Conservation (phyloP, 2,329 filamentous ascomycete genomes). For the Akanthomyces uredinophilus region DNA sequence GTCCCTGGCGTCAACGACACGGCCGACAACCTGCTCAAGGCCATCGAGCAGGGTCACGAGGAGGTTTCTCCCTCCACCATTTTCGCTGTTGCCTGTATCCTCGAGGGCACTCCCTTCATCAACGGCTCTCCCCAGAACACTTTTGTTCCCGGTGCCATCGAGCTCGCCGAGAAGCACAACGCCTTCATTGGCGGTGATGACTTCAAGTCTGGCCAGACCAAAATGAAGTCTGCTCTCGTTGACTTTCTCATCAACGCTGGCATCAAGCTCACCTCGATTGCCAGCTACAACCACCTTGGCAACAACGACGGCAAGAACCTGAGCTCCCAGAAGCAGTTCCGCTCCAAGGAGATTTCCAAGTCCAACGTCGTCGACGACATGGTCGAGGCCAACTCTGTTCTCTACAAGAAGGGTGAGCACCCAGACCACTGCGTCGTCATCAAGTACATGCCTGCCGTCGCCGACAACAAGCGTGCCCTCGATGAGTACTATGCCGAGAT, state of each 20-base stretch:
- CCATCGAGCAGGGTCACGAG: constrained; percentile 80
- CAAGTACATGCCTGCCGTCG: constrained; percentile 99
- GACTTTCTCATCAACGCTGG: constrained; percentile 98
- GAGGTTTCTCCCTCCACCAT: constrained; percentile 95
- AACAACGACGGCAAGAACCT: constrained; percentile 99
- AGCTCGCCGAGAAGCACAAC: constrained; percentile 79
- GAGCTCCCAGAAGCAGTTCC: constrained; percentile 96
- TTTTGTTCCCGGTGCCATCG: constrained; percentile 87
- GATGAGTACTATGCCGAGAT: constrained; percentile 99
- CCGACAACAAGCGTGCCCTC: constrained; percentile 96
- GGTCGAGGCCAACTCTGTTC: constrained; percentile 88
- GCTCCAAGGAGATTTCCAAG: constrained; percentile 99
- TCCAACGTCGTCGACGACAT: constrained; percentile 99
- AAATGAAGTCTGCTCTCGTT: constrained; percentile 99
- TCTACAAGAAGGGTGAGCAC: constrained; percentile 90
- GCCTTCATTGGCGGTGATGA: constrained; percentile 96
- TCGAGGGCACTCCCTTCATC: constrained; percentile 91
- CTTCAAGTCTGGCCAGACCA: constrained; percentile 99
- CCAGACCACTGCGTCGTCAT: constrained; percentile 98
- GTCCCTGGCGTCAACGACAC: constrained; percentile 91
- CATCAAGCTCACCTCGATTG: constrained; percentile 97
- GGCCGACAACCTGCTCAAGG: constrained; percentile 82
- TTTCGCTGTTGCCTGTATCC: constrained; percentile 90
- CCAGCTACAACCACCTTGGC: constrained; percentile 97
- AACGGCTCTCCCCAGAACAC: constrained; percentile 99